Evolutionary conservation across 2,329 filamentous ascomycete genomes (phyloP), one percentile per base, ranked within the genome.

Genomic region (Cordyceps farinosa): DNA sequence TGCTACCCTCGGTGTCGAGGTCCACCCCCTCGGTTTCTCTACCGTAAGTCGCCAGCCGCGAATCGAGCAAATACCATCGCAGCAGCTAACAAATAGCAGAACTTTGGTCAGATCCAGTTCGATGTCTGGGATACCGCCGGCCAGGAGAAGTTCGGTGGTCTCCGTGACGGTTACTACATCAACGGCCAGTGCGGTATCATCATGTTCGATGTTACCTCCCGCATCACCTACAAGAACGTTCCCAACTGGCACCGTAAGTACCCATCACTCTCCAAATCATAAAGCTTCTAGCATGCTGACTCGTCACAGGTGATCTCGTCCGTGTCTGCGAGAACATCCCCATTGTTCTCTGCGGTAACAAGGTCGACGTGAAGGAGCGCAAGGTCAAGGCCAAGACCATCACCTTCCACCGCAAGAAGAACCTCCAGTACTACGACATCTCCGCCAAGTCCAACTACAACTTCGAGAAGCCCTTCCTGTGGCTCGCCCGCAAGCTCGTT

Each of bases 381-480:
- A 99, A 99, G 85, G 95, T 99, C 78, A 99, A 99, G 89, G 95
- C 95, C 77, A 99, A 99, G 91, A 96, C 94, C 78, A 99, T 99
- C 82, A 99, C 95, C 70, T 99, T 99, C 91, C 95, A 99, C 87
- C 92, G 95, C 83, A 99, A 99, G 91, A 99, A 99, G 90, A 99
- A 98, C 83, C 89, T 99, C 60, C 95, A 99, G 83, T 99, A 98
- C 88, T 99, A 99, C 87, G 95, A 98, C 74, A 98, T 98, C 79
- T 97, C 92, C 48, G 95, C 95, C 81, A 99, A 98, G 86, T 97
- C 93, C 76, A 98, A 98, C 87, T 98, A 99, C 85, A 98, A 98
- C 89, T 98, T 98, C 80, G 94, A 98, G 89, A 99, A 98, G 88
- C 94, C 94, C 68, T 98, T 99, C 91, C 90, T 98, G 73, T 98